Base-by-base conservation (phyloP, 257 asterid genomes). In the Solanum pinnatisectum region DNA sequence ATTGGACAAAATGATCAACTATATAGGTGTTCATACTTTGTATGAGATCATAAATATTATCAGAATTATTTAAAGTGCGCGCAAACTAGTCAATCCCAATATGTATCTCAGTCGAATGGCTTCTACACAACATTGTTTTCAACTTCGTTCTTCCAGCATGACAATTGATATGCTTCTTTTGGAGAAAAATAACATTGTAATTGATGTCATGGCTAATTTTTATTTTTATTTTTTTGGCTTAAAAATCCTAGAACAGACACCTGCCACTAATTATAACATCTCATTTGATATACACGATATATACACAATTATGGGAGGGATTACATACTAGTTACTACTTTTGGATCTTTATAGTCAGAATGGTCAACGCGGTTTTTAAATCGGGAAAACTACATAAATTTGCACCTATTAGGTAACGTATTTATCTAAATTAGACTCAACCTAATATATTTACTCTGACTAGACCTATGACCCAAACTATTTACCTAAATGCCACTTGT, bases 401-500 rank as follows among this genome's bases (percentile, higher is more conserved):
- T 15, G 60, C 15, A 49, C 60, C 8, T 16, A 16, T 49, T 49
- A 16, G 22, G 3, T 16, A 16, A 5, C 1, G 0, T 6, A 49
- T 15, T 49, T 49, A 49, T 49, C 23, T 20, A 49, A 49, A 49
- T 16, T 49, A 9, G 23, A 16, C 2, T 49, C 3, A 49, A 16
- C 9, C 3, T 49, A 5, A 15, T 0, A 49, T 49, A 49, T 49
- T 49, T 49, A 15, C 1, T 15, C 6, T 49, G 22, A 52, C 60
- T 52, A 5, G 9, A 52, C 8, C 23, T 16, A 52, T 16, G 23
- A 1, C 4, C 2, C 23, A 52, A 52, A 52, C 9, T 52, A 49
- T 49, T 49, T 49, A 49, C 1, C 23, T 2, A 5, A 15, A 0
- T 49, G 7, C 1, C 15, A 3, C 0, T 49, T 49, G 0, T 2